Evolutionary conservation across 192 early-diverging fungal species (phyloP).

Genomic region (Gonapodya prolifera): DNA sequence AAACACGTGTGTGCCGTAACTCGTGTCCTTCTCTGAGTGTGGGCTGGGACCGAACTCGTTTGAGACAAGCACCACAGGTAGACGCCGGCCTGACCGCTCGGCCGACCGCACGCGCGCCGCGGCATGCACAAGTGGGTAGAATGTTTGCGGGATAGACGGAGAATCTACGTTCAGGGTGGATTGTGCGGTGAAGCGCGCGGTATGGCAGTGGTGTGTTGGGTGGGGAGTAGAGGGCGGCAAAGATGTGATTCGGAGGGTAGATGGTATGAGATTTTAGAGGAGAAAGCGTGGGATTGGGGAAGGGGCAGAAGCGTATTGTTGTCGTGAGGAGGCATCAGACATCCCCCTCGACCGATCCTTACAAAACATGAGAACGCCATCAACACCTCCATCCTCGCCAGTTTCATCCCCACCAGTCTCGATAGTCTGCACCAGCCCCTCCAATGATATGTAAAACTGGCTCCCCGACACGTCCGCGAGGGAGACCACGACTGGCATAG

Average conservation of each 20-base stretch:
- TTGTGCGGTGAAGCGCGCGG: no score
- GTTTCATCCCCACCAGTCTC: neutral
- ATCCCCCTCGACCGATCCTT: no score
- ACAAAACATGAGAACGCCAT: no score
- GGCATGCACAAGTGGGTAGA: neutral
- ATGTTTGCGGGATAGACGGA: neutral
- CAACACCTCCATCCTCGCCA: neutral
- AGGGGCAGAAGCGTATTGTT: no score
- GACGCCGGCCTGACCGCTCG: neutral
- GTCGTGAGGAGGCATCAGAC: no score
- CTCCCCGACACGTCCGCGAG: neutral
- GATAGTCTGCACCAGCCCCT: neutral
- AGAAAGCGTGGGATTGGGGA: no score
- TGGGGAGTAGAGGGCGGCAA: no score
- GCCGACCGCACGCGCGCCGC: neutral
- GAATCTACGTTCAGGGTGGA: no score
- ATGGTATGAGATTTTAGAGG: no score
- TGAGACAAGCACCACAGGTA: neutral
- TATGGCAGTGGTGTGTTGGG: no score
- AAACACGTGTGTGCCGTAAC: neutral
- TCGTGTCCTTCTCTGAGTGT: neutral
- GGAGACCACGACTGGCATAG: neutral
- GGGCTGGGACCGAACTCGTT: neutral
- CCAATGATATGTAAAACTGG: neutral
- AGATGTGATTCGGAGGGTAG: no score